These are phyloP conservation scores for Tylopilus felleus DNA, from an alignment of 768 basidiomycete species.

Conservation along the genomic window DNA sequence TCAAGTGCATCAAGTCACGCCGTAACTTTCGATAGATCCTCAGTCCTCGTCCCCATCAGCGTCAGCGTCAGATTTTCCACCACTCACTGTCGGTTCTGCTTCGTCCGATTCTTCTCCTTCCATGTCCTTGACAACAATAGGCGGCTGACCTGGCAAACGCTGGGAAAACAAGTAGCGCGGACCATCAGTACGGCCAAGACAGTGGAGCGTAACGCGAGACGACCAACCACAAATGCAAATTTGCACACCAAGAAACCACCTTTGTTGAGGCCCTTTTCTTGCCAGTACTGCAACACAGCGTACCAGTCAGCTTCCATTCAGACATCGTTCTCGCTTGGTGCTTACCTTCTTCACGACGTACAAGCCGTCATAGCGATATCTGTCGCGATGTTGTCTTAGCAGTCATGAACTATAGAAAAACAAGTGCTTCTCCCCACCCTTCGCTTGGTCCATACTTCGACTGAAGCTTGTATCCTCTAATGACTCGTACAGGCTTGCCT, in stretches of 20 bases:
- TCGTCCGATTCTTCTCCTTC: constrained; percentile 10
- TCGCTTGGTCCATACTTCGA: constrained; percentile 75
- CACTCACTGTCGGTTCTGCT: neutral
- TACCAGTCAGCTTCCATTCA: neutral
- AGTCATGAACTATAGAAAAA: neutral
- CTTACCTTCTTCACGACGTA: constrained; percentile 73
- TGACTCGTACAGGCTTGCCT: constrained; percentile 78
- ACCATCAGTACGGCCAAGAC: neutral
- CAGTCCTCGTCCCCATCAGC: constrained; percentile 2
- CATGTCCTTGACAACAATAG: constrained; percentile 24
- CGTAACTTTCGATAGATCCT: neutral
- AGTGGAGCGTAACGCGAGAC: neutral
- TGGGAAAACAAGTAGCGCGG: neutral
- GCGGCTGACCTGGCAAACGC: constrained; percentile 26
- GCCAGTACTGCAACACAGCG: constrained; percentile 54
- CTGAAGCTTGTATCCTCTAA: constrained; percentile 66
- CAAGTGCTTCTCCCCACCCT: constrained; percentile 45
- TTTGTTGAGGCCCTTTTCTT: constrained; percentile 64
- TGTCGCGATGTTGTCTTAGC: constrained; percentile 27
- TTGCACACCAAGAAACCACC: constrained; percentile 81
- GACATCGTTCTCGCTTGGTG: neutral
- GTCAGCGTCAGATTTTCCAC: constrained; percentile 5
- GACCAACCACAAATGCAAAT: constrained; percentile 71
- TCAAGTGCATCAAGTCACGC: neutral
- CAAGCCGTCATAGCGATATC: constrained; percentile 90